phyloP scores from a whole-genome alignment of 768 basidiomycete species.

The Tulasnella sp. region DNA sequence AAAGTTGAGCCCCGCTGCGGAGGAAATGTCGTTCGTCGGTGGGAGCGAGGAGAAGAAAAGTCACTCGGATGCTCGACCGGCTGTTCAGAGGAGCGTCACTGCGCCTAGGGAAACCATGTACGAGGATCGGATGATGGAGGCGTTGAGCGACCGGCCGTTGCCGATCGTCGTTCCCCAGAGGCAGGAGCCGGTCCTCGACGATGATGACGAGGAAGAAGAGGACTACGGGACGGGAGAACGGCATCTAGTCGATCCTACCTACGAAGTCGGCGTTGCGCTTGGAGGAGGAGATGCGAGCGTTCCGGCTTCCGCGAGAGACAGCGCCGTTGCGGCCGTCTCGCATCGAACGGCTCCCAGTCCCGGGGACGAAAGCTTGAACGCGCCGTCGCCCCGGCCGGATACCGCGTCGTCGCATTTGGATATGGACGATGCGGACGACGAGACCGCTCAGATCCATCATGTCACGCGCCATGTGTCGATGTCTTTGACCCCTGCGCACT shows the following conservation, averaged over 20 bases:
- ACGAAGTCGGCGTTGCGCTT: background rate
- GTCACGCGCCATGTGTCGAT: background rate
- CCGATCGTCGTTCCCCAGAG: background rate
- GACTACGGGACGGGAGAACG: background rate
- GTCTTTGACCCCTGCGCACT: background rate
- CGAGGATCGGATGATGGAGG: slow-evolving; percentile 1
- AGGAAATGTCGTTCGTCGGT: background rate
- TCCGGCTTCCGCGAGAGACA: background rate
- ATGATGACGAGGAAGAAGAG: background rate
- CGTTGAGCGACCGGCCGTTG: background rate
- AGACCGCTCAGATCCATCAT: background rate
- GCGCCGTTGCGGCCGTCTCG: background rate
- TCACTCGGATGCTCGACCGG: background rate
- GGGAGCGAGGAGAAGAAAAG: background rate
- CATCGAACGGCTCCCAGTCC: background rate
- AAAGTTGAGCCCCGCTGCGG: background rate
- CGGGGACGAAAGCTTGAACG: background rate
- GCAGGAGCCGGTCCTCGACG: background rate
- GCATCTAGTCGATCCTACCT: background rate
- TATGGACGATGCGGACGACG: background rate
- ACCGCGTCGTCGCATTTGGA: background rate
- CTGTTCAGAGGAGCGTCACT: background rate
- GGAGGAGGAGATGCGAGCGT: background rate
- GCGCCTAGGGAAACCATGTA: background rate
- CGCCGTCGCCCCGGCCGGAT: background rate